These are phyloP conservation scores for Irpex sp. DNA, from an alignment of 1,284 basidiomycete species.

Conservation along the genomic window DNA sequence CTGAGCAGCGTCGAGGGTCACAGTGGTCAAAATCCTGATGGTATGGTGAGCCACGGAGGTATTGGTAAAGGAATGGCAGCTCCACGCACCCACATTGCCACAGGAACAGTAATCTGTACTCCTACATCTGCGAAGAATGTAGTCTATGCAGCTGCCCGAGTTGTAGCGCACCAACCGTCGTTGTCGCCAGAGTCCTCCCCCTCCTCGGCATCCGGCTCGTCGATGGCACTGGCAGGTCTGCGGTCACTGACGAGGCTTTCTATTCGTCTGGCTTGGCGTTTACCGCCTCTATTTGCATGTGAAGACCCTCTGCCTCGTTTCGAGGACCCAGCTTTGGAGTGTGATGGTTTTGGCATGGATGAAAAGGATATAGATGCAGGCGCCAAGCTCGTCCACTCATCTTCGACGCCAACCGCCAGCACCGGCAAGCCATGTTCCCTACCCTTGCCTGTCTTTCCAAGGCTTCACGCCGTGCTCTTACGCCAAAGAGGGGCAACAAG, in stretches of 20 bases:
- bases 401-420: not conserved
- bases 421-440: conserved; percentile 51
- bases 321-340: conserved; percentile 4
- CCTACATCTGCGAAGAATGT: conserved; percentile 2
- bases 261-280: conserved; percentile 4
- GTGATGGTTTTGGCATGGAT: conserved; percentile 10
- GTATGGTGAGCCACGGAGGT: not conserved
- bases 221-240: conserved; percentile 11
- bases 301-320: conserved; percentile 6
- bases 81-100: conserved; percentile 15
- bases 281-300: conserved; percentile 1
- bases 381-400: not conserved
- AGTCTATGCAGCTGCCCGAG: not conserved
- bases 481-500: conserved; percentile 84
- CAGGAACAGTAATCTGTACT: conserved; percentile 10
- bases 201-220: conserved; percentile 2
- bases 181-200: conserved; percentile 1
- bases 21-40: conserved; percentile 93
- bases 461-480: conserved; percentile 78
- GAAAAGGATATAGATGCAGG: not conserved
- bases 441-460: conserved; percentile 66
- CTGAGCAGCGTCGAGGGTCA: conserved; percentile 92
- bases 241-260: conserved; percentile 5
- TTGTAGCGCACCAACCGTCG: conserved; percentile 9
- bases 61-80: not conserved